phyloP scores from a whole-genome alignment of 2,329 filamentous ascomycete species.

The Penicillium expansum region DNA sequence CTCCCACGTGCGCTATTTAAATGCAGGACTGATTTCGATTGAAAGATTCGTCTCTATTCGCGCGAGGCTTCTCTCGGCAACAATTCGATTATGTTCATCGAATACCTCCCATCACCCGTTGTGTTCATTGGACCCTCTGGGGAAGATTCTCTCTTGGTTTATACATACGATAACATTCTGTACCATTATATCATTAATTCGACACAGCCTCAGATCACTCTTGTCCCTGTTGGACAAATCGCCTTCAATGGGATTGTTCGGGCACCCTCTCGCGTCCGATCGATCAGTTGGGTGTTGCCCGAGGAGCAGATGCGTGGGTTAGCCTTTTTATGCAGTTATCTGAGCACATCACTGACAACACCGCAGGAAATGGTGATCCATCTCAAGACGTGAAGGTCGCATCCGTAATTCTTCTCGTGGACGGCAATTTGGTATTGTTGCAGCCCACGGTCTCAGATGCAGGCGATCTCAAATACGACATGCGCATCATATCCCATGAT shows the following conservation, averaged over 20 bases:
- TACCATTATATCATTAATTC: constrained; percentile 90
- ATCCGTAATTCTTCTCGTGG: constrained; percentile 92
- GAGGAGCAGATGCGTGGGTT: constrained; percentile 74
- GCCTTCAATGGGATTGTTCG: constrained; percentile 95
- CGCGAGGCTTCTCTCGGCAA: constrained; percentile 76
- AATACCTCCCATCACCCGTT: constrained; percentile 78
- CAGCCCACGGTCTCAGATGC: constrained; percentile 80
- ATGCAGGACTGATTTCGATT: constrained; percentile 15
- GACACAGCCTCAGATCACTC: constrained; percentile 65
- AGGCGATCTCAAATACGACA: constrained; percentile 91
- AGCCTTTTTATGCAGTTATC: neutral
- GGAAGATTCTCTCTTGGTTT: constrained; percentile 90
- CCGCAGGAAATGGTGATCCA: constrained; percentile 74
- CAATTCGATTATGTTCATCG: constrained; percentile 69
- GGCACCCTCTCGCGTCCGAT: constrained; percentile 85
- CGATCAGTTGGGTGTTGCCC: constrained; percentile 92
- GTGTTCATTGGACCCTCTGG: constrained; percentile 86
- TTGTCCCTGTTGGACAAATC: constrained; percentile 96
- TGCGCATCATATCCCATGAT: constrained; percentile 93
- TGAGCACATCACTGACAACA: constrained; percentile 12
- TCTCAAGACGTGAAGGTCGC: constrained; percentile 93
- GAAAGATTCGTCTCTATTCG: constrained; percentile 79
- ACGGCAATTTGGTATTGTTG: constrained; percentile 90
- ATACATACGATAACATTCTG: constrained; percentile 93
- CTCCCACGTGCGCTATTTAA: neutral